Percentiles rank a stretch among this genome's conserved stretches.
Evolutionary conservation across 2,329 filamentous ascomycete species (phyloP).

Genomic region (Ascocoryne sarcoides): DNA sequence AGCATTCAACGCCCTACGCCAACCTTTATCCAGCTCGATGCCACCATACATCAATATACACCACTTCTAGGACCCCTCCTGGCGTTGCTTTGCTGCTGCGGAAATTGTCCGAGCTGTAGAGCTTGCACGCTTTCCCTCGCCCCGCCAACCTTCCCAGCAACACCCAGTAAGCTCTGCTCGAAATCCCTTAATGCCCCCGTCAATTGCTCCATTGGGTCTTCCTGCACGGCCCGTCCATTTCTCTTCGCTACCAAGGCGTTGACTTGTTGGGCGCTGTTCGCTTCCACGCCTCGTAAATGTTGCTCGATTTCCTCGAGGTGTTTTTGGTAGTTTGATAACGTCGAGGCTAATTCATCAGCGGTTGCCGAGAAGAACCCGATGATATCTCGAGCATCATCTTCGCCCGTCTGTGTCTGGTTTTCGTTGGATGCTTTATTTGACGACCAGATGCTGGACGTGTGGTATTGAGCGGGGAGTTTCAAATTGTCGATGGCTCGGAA

Average conservation of each 20-base stretch:
- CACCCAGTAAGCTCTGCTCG: slow-evolving; percentile 54
- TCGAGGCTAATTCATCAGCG: slow-evolving; percentile 51
- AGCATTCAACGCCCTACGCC: background rate
- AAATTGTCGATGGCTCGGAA: slow-evolving; percentile 70
- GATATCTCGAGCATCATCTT: slow-evolving; percentile 48
- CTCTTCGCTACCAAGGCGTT: slow-evolving; percentile 40
- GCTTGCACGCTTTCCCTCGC: slow-evolving; percentile 53
- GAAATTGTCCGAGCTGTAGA: slow-evolving; percentile 39
- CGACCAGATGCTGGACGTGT: slow-evolving; percentile 34
- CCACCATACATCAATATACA: slow-evolving; percentile 19
- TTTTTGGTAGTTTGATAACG: slow-evolving; percentile 47
- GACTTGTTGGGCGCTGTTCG: slow-evolving; percentile 49
- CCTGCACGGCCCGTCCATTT: slow-evolving; percentile 31
- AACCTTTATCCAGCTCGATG: background rate
- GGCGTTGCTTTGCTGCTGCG: slow-evolving; percentile 6
- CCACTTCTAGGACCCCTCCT: slow-evolving; percentile 17
- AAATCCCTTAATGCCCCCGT: slow-evolving; percentile 55
- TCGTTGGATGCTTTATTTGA: slow-evolving; percentile 32
- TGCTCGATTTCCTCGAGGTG: slow-evolving; percentile 57
- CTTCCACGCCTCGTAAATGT: slow-evolving; percentile 55
- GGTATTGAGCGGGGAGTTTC: slow-evolving; percentile 54
- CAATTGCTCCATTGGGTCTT: slow-evolving; percentile 42
- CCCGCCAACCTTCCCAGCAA: slow-evolving; percentile 50
- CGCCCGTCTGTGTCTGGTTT: slow-evolving; percentile 32
- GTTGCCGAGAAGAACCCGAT: slow-evolving; percentile 56